Base-by-base conservation (phyloP, 257 asterid species). In the Ligustrum vulgare region DNA sequence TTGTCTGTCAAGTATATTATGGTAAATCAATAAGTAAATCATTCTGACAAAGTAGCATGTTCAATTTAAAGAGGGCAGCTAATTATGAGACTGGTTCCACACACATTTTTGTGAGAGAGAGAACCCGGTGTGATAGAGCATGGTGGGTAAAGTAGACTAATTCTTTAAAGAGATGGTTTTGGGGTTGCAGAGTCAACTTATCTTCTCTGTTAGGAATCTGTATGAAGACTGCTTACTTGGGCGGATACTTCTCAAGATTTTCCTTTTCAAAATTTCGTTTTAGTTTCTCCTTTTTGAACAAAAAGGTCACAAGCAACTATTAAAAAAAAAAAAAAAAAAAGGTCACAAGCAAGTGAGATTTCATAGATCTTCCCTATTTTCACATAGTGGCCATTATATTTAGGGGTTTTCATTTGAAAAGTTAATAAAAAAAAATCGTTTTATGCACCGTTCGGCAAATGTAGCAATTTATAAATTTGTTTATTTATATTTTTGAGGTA, bases 191-290 rank as follows among this genome's bases (percentile, higher is more conserved):
- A 85, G 96, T 92, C 98, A 83, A 87, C 87, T 71, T 77, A 84
- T 85, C 84, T 82, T 85, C 56, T 45, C 0, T 15, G 56, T 45
- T 15, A 83, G 85, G 89, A 82, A 20, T 56, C 5, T 84, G 56
- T 92, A 86, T 80, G 85, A 69, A 82, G 96, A 89, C 91, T 37
- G 84, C 37, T 87, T 83, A 86, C 85, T 83, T 73, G 81, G 86
- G 54, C 82, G 64, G 64, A 80, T 77, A 63, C 71, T 74, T 78
- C 51, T 82, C 63, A 80, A 64, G 75, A 31, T 80, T 79, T 79
- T 76, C 35, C 70, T 73, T 78, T 56, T 82, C 65, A 79, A 63
- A 73, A 28, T 80, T 80, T 76, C 35, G 76, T 77, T 82, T 71
- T 16, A 45, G 75, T 75, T 69, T 60, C 54, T 39, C 39, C 34